A percentile compares a stretch with the other conserved stretches of the same genome.
Conservation (phyloP, 345 rosid genomes). For the Pistacia atlantica region DNA sequence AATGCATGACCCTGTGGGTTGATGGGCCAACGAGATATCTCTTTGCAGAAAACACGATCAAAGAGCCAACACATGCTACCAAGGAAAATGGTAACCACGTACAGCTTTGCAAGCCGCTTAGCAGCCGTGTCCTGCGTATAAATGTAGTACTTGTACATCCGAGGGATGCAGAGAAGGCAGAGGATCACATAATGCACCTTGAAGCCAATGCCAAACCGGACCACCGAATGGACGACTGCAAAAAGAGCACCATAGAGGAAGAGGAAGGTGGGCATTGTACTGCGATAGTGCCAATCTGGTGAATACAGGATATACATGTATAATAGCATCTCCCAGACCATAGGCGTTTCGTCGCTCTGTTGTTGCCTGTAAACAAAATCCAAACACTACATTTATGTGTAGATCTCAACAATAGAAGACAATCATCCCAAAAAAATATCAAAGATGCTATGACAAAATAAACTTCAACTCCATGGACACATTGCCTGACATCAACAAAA, state of each 20-base stretch:
- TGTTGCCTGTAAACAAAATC: slow-evolving; percentile 65
- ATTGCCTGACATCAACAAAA: neutral
- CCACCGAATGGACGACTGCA: slow-evolving; percentile 63
- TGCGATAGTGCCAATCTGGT: slow-evolving; percentile 97
- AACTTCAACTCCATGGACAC: neutral
- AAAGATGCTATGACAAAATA: too few species aligned
- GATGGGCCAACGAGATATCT: slow-evolving; percentile 61
- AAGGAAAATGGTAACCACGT: slow-evolving; percentile 61
- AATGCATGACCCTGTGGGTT: slow-evolving; percentile 95
- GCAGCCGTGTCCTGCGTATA: slow-evolving; percentile 68
- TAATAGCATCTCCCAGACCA: slow-evolving; percentile 98
- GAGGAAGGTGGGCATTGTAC: slow-evolving; percentile 94
- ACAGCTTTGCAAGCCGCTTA: slow-evolving; percentile 71
- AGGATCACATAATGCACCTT: slow-evolving; percentile 82
- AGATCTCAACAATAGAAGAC: neutral
- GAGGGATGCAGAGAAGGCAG: slow-evolving; percentile 82
- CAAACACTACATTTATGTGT: slow-evolving; percentile 1
- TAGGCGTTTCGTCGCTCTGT: slow-evolving; percentile 94
- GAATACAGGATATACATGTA: slow-evolving; percentile 92
- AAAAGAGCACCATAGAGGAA: slow-evolving; percentile 84
- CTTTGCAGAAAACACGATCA: slow-evolving; percentile 67
- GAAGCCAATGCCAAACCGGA: slow-evolving; percentile 77
- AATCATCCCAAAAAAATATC: neutral
- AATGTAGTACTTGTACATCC: slow-evolving; percentile 96
- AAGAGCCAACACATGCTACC: slow-evolving; percentile 73